phyloP scores from a whole-genome alignment of 176 grass and related monocot genomes.

The Rhynchospora pubera region DNA sequence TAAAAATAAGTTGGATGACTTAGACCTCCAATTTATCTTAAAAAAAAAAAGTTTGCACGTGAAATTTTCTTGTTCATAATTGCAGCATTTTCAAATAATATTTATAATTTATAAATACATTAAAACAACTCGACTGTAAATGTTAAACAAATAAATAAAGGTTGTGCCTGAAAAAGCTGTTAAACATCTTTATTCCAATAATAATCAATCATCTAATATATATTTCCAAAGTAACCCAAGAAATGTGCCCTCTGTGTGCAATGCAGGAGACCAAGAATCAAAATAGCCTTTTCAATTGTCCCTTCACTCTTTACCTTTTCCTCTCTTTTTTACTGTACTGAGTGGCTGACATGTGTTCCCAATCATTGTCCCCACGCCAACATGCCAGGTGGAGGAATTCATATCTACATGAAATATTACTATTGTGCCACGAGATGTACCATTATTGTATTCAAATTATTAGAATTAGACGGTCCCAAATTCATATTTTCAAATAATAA shows the following conservation, averaged over 20 bases:
- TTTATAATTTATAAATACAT: too few relatives aligned
- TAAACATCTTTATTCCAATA: background rate
- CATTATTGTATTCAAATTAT: background rate
- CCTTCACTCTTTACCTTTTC: background rate
- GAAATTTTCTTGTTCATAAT: too few relatives aligned
- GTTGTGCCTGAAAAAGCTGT: background rate
- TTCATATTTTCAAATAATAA: background rate
- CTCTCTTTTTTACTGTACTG: background rate
- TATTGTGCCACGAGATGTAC: background rate
- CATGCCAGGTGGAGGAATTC: constrained; percentile 4
- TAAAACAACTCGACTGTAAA: too few relatives aligned
- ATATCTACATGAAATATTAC: background rate
- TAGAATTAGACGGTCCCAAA: background rate
- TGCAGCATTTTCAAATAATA: too few relatives aligned
- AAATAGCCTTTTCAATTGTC: constrained; percentile 1
- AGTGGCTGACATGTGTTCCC: background rate
- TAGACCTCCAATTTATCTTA: too few relatives aligned
- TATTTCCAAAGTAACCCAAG: background rate
- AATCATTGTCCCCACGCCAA: background rate
- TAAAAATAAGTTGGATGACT: too few relatives aligned
- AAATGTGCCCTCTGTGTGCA: background rate
- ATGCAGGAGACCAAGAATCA: constrained; percentile 20
- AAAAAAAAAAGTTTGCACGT: too few relatives aligned
- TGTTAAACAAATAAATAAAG: background rate
- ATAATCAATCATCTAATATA: background rate